Evolutionary conservation across 345 rosid genomes (phyloP), one percentile per base, ranked within the genome.

Genomic region (Arabis hirsuta): DNA sequence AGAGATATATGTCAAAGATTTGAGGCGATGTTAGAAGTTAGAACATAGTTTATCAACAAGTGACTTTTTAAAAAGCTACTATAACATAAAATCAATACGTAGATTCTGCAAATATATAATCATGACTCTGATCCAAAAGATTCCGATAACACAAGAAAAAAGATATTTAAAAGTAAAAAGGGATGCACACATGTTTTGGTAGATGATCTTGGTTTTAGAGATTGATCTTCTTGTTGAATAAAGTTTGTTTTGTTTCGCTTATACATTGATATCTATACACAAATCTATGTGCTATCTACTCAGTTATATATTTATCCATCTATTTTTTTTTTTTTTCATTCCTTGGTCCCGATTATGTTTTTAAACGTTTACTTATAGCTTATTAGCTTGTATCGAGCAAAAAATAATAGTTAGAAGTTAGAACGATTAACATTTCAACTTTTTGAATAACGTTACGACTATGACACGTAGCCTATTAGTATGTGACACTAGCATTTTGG

Each of bases 71-170:
- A 34, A 34, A 6, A 34, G 38, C 38, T 29, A 27, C 4, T 55
- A 46, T 24, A 52, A 67, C 27, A 54, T 27, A 54, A 16, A 12
- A 46, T 10, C 20, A 16, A 6, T 58, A 12, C 38, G 31, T 29
- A 36, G 43, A 11, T 27, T 62, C 69, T 31, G 32, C 31, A 61
- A 1, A 52, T 11, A 41, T 72, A 62, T 29, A 52, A 26, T 7
- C 26, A 58, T 45, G 67, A 70, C 29, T 53, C 56, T 12, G 69
- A 62, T 53, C 27, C 41, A 27, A 36, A 36, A 36, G 7, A 11
- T 36, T 36, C 10, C 2, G 2, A 13, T 45, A 34, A 50, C 34
- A 47, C 1, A 31, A n/a, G 31, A 19, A 36, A 8, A 9, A 9
- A n/a, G 3, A 52, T n/a, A 31, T 13, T 7, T 32, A 16, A 16